phyloP scores from a whole-genome alignment of 768 basidiomycete genomes.

The Rhodotorula taiwanensis region DNA sequence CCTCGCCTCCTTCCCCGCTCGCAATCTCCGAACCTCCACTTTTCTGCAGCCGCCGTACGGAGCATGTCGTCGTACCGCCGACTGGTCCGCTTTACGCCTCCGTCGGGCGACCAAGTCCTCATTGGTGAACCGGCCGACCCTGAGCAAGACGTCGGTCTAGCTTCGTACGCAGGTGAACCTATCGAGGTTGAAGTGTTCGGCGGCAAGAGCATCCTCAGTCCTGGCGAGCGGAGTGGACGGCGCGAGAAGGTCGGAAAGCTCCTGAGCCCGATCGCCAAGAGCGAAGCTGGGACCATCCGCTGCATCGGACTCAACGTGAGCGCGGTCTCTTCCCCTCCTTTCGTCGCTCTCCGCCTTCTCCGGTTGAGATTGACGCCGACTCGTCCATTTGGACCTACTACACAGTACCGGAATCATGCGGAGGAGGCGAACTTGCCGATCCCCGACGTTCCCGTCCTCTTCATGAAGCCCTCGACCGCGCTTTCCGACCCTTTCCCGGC shows the following conservation, averaged over 20 bases:
- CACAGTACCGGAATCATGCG: slow-evolving; percentile 44
- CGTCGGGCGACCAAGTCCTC: slow-evolving; percentile 20
- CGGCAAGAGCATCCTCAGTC: slow-evolving; percentile 38
- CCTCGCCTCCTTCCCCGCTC: too few relatives aligned
- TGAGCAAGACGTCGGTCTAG: slow-evolving; percentile 43
- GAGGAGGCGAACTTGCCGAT: slow-evolving; percentile 42
- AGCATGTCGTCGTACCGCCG: slow-evolving; percentile 23
- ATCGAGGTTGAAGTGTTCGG: slow-evolving; percentile 43
- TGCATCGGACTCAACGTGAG: slow-evolving; percentile 46
- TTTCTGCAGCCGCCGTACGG: background rate
- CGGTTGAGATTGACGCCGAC: background rate
- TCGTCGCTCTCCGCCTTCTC: background rate
- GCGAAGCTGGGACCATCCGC: slow-evolving; percentile 44
- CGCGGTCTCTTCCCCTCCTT: background rate
- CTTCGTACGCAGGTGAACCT: slow-evolving; percentile 37
- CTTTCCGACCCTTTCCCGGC: slow-evolving; percentile 43
- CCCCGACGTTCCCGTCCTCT: slow-evolving; percentile 43
- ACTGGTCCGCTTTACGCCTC: slow-evolving; percentile 42
- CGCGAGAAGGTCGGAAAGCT: slow-evolving; percentile 39
- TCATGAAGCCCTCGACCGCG: slow-evolving; percentile 44
- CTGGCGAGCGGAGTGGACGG: slow-evolving; percentile 41
- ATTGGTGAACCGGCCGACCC: slow-evolving; percentile 43
- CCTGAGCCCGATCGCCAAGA: slow-evolving; percentile 40
- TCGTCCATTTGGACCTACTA: background rate
- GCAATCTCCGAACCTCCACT: background rate